Evolutionary conservation across 2,329 filamentous ascomycete species (phyloP).

Genomic region (Cladobotryum mycophilum): DNA sequence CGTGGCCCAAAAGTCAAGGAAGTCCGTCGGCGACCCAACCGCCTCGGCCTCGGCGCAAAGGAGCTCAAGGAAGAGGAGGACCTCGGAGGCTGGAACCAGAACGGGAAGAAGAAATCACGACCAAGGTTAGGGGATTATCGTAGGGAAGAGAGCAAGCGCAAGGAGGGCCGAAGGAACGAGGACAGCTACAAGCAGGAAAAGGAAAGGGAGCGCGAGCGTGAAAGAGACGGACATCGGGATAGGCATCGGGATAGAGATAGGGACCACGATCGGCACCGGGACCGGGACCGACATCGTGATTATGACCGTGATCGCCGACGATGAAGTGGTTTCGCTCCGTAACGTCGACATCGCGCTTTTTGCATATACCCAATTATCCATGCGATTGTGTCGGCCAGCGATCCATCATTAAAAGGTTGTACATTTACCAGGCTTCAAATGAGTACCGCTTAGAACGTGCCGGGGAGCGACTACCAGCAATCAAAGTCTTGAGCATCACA

Average conservation of each 20-base stretch:
- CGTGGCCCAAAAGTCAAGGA: constrained; percentile 50
- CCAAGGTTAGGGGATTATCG: constrained; percentile 47
- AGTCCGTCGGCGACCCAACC: constrained; percentile 66
- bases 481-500: no score
- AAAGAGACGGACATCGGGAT: constrained; percentile 31
- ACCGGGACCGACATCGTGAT: constrained; percentile 10
- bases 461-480: no score
- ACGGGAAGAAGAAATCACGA: constrained; percentile 45
- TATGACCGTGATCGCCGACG: constrained; percentile 15
- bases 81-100: constrained; percentile 74
- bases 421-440: no score
- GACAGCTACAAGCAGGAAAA: constrained; percentile 44
- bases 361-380: no score
- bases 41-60: constrained; percentile 85
- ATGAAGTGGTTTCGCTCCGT: background rate
- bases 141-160: constrained; percentile 37
- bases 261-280: constrained; percentile 15
- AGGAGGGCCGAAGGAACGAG: constrained; percentile 35
- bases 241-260: constrained; percentile 27
- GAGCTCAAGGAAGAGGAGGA: constrained; percentile 66
- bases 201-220: constrained; percentile 36
- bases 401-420: no score
- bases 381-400: no score
- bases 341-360: no score
- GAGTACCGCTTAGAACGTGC: no score